Percentiles rank a stretch among this genome's conserved stretches.
Evolutionary conservation across 2,329 filamentous ascomycete genomes (phyloP).

Genomic region (Cercospora nicotianae): DNA sequence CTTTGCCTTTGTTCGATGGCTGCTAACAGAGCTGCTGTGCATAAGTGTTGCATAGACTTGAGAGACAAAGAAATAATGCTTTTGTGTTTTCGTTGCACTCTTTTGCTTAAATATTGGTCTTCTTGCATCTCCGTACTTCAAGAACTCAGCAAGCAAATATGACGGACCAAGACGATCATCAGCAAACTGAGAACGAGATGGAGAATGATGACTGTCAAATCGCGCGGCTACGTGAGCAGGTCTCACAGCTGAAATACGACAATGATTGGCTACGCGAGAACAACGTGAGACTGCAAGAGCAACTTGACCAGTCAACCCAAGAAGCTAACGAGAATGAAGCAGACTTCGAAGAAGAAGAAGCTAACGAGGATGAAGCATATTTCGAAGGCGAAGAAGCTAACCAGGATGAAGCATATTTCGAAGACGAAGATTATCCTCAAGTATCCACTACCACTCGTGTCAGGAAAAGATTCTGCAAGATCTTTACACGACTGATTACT

Average conservation of each 20-base stretch:
- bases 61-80: background rate
- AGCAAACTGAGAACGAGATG: background rate
- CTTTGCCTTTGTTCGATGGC: background rate
- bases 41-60: background rate
- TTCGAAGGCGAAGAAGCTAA: background rate
- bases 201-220: background rate
- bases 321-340: background rate
- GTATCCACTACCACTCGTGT: too few relatives aligned
- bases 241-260: background rate
- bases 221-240: background rate
- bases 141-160: background rate
- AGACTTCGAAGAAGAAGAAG: too few relatives aligned
- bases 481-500: too few relatives aligned
- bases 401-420: background rate
- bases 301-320: too few relatives aligned
- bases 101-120: background rate
- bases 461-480: too few relatives aligned
- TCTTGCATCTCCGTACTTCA: background rate
- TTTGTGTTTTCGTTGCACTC: background rate
- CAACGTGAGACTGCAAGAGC: too few relatives aligned
- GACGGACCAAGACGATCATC: background rate
- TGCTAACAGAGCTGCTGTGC: background rate
- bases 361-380: background rate
- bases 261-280: background rate
- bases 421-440: background rate